Evolutionary conservation across 176 grass and related monocot species (phyloP), one percentile per base, ranked within the genome.

Genomic region (Pontederia crassipes): DNA sequence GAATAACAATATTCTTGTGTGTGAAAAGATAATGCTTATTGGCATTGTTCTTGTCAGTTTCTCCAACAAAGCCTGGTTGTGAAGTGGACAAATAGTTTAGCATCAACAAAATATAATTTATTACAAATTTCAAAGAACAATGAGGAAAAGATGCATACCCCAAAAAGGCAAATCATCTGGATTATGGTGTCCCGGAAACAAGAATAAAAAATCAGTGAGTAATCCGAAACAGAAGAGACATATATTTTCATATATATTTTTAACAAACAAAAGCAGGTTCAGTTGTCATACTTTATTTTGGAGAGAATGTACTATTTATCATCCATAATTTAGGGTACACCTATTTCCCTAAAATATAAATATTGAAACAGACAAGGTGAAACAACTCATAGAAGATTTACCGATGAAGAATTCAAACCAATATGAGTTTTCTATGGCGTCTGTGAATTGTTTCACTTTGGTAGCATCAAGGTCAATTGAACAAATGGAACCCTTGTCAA

Each of bases 21-120:
- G 54, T 56, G 54, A 24, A 56, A 56, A 56, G 54, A 56, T 18
- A 56, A 56, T 56, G 54, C 6, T 56, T 56, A 56, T 56, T 56
- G 8, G 16, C 54, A 56, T 56, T 56, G 8, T 56, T 56, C 20
- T 56, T 56, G 54, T 56, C 54, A 24, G 54, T 56, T 20, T 56
- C 54, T 18, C 54, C 54, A 10, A 56, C 54, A 56, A 56, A 56
- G 54, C 54, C 54, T 56, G 13, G 9, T 56, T 18, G 10, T 15
- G 20, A 56, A 20, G 2, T n/a, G 6, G 4, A 56, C 8, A 56
- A 18, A 10, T 56, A 56, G 17, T 18, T 56, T 24, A 56, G 4
- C 17, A 9, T 17, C 16, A 56, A 56, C 17, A 24, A 20, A 56
- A 56, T 56, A 56, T 56, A 20, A 56, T 10, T 17, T 4, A 10